Conservation (phyloP, 2,329 filamentous ascomycete species). For the Teratosphaeria zuluensis region DNA sequence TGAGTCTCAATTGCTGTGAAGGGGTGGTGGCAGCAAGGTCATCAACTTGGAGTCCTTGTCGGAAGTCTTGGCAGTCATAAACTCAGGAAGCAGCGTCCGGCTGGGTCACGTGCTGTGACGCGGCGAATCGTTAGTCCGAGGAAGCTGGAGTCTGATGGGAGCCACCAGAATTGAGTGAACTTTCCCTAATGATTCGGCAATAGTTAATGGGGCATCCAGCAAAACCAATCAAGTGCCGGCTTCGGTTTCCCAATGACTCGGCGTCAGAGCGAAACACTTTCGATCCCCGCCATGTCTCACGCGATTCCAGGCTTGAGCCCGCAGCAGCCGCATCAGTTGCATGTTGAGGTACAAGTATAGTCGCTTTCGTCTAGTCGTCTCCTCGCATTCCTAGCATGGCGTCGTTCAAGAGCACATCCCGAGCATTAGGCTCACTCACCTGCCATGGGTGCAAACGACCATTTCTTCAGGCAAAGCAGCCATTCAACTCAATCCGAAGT, state of each 20-base stretch:
- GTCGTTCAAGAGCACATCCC: slow-evolving; percentile 29
- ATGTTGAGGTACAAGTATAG: neutral
- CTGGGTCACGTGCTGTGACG: neutral
- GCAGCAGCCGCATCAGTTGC: neutral
- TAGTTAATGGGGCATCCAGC: neutral
- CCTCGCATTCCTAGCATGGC: slow-evolving; percentile 26
- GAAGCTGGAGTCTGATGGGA: too few species aligned
- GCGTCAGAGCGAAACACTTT: neutral
- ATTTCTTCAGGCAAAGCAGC: slow-evolving; percentile 17
- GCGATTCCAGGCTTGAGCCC: neutral
- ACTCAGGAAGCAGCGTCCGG: too few species aligned
- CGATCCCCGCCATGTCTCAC: neutral
- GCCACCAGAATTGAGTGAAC: too few species aligned
- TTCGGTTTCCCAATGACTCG: neutral
- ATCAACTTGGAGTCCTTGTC: neutral
- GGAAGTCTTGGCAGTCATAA: neutral
- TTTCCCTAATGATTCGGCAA: too few species aligned
- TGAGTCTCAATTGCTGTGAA: neutral
- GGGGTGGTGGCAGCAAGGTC: neutral
- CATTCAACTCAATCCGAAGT: slow-evolving; percentile 26
- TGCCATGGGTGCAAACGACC: slow-evolving; percentile 23
- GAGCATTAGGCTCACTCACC: slow-evolving; percentile 30
- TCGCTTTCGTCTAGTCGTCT: neutral
- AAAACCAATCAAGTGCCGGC: neutral
- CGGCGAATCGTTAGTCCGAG: neutral